Percentiles rank a stretch among this genome's conserved stretches.
Conservation (phyloP, 1,139 yeast species). For the Geotrichum aggregatum region DNA sequence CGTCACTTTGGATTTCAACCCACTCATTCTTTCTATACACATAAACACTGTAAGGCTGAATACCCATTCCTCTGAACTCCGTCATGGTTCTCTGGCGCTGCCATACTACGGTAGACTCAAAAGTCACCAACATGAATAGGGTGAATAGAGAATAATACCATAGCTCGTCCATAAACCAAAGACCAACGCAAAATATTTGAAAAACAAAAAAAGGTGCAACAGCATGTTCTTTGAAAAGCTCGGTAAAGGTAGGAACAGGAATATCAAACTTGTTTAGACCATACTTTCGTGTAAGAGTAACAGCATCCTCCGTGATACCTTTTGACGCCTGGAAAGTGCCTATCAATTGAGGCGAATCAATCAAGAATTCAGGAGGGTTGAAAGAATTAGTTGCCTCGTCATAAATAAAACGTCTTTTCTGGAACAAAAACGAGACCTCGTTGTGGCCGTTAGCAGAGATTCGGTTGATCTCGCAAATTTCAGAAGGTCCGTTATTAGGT, state of each 20-base stretch:
- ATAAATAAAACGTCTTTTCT: slow-evolving; percentile 84
- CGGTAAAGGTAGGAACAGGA: slow-evolving; percentile 87
- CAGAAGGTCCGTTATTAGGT: slow-evolving; percentile 81
- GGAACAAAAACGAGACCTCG: slow-evolving; percentile 76
- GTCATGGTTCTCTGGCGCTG: slow-evolving; percentile 93
- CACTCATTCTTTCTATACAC: slow-evolving; percentile 70
- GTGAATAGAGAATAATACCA: slow-evolving; percentile 95
- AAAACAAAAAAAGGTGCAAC: slow-evolving; percentile 97
- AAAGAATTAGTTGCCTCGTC: slow-evolving; percentile 53
- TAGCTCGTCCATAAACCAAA: slow-evolving; percentile 95
- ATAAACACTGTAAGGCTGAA: slow-evolving; percentile 78
- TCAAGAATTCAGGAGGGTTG: slow-evolving; percentile 73
- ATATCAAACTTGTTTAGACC: slow-evolving; percentile 89
- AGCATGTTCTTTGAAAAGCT: slow-evolving; percentile 93
- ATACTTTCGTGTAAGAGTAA: slow-evolving; percentile 55
- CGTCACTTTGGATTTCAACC: slow-evolving; percentile 65
- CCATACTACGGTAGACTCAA: slow-evolving; percentile 86
- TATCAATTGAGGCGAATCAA: slow-evolving; percentile 55
- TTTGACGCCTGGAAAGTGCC: slow-evolving; percentile 54
- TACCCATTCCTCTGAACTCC: slow-evolving; percentile 96
- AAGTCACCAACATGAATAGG: slow-evolving; percentile 83
- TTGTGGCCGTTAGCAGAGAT: slow-evolving; percentile 54
- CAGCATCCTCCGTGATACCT: slow-evolving; percentile 58
- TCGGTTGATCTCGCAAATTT: slow-evolving; percentile 62
- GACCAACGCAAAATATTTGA: slow-evolving; percentile 90